phyloP scores from a whole-genome alignment of 495 filamentous ascomycete species.

The Aspergillus diversus region DNA sequence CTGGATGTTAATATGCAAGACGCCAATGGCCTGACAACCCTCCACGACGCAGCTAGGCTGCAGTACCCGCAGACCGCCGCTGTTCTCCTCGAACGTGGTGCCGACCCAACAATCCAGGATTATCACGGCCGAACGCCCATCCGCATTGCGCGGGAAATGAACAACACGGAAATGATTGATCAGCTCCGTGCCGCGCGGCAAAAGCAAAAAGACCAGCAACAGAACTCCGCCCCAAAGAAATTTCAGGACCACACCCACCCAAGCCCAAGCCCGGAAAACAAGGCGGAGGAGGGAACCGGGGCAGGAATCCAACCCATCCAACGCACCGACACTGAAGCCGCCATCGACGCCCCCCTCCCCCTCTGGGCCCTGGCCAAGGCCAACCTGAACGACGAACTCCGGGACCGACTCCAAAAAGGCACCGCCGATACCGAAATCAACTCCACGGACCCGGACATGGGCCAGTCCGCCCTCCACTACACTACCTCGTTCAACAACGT shows the following conservation, averaged over 20 bases:
- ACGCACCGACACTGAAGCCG: conserved; percentile 2
- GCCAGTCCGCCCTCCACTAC: conserved; percentile 14
- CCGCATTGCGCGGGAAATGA: conserved; percentile 9
- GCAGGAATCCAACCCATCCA: neutral
- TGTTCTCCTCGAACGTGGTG: conserved; percentile 14
- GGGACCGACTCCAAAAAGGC: neutral
- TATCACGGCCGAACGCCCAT: conserved; percentile 15
- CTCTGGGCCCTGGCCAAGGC: conserved; percentile 8
- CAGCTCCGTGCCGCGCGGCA: conserved; percentile 5
- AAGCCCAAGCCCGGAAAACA: neutral
- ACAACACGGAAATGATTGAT: conserved; percentile 1
- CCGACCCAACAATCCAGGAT: conserved; percentile 17
- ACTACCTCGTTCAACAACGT: neutral
- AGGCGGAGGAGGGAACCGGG: neutral
- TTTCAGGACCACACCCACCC: neutral
- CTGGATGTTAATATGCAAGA: conserved; percentile 17
- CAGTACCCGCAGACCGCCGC: neutral
- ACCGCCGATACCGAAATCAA: neutral
- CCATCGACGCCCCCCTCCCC: conserved; percentile 2
- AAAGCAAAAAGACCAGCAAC: neutral
- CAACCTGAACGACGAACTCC: neutral
- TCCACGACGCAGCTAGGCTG: conserved; percentile 10
- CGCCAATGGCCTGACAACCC: conserved; percentile 12
- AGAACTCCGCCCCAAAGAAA: neutral
- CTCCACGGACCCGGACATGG: conserved; percentile 15